These are phyloP conservation scores for Saccharomycopsis guyanensis DNA, from an alignment of 805 yeast genomes.

Conservation along the genomic window DNA sequence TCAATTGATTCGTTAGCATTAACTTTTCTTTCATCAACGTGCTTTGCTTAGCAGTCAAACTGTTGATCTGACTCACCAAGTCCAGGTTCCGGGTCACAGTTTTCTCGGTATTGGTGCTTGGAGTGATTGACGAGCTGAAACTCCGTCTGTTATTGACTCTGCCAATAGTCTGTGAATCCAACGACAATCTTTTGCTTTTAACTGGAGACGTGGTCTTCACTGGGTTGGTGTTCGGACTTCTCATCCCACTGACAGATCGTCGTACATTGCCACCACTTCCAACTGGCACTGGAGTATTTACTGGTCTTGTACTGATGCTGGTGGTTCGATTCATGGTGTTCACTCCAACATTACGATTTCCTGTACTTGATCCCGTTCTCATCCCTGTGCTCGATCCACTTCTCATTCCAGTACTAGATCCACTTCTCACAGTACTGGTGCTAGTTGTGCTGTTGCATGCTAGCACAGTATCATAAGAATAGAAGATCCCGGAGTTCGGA, in stretches of 20 bases:
- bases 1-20: constrained; percentile 7
- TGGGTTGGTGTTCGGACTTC: neutral
- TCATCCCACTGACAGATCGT: neutral
- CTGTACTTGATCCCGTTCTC: neutral
- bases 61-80: neutral
- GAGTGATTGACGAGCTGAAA: neutral
- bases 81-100: neutral
- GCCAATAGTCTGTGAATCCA: constrained; percentile 9
- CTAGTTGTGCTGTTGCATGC: constrained; percentile 3
- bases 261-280: neutral
- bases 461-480: constrained; percentile 40
- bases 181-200: constrained; percentile 7
- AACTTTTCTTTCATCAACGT: constrained; percentile 9
- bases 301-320: neutral
- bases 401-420: neutral
- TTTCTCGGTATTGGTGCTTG: neutral
- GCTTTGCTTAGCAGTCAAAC: constrained; percentile 8
- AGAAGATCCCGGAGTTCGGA: constrained; percentile 70
- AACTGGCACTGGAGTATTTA: neutral
- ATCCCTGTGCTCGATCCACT: neutral
- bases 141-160: constrained; percentile 2
- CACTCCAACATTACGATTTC: no score
- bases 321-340: no score
- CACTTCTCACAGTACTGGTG: neutral
- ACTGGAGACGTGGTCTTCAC: neutral